Evolutionary conservation across 768 basidiomycete genomes (phyloP).

Genomic region (Collybia nuda): DNA sequence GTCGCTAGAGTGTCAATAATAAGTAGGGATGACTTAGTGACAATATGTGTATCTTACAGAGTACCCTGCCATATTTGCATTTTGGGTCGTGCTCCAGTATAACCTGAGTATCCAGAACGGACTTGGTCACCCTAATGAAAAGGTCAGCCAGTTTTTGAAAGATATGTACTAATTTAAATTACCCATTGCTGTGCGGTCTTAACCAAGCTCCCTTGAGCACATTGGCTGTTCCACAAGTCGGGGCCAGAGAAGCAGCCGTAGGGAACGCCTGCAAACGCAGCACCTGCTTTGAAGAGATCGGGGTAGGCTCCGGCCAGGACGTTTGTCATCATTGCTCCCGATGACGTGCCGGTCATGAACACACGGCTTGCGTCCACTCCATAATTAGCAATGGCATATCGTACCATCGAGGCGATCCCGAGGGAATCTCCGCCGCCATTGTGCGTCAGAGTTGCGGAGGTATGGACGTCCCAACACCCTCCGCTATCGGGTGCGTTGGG

Average conservation of each 20-base stretch:
- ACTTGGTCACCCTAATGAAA: conserved; percentile 41
- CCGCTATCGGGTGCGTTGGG: conserved; percentile 41
- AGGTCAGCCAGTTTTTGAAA: not conserved
- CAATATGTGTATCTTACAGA: conserved; percentile 18
- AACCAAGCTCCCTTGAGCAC: conserved; percentile 42
- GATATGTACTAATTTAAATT: conserved; percentile 9
- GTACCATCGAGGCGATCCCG: conserved; percentile 45
- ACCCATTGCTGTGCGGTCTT: conserved; percentile 50
- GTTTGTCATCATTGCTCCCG: conserved; percentile 63
- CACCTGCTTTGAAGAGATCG: conserved; percentile 48
- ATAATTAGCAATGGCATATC: conserved; percentile 47
- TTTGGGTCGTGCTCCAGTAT: conserved; percentile 49
- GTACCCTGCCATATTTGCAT: conserved; percentile 60
- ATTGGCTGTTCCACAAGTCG: conserved; percentile 45
- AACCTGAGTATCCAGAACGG: conserved; percentile 48
- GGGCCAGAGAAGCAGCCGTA: conserved; percentile 54
- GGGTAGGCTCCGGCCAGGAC: conserved; percentile 55
- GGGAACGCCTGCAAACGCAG: conserved; percentile 53
- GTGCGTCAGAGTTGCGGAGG: conserved; percentile 50
- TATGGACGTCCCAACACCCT: conserved; percentile 55
- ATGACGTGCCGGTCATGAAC: conserved; percentile 51
- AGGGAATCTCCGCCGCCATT: conserved; percentile 56
- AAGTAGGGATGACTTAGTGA: not conserved
- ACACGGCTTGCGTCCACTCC: conserved; percentile 45
- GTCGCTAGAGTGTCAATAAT: conserved; percentile 31